phyloP scores from a whole-genome alignment of 768 basidiomycete genomes.

The Serendipita sp. region DNA sequence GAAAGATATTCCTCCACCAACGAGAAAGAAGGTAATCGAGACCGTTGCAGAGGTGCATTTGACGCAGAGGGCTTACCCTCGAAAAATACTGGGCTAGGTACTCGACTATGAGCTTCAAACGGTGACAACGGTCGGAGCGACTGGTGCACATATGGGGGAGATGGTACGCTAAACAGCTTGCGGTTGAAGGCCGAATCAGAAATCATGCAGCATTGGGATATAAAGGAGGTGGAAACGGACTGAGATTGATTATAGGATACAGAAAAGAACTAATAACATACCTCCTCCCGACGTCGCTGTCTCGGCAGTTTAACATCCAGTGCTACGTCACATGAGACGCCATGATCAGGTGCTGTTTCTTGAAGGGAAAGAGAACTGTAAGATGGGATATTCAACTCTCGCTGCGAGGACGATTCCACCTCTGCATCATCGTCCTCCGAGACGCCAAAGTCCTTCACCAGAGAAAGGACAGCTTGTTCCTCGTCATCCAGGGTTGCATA shows the following conservation, averaged over 20 bases:
- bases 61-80: too few species aligned
- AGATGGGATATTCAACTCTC: background rate
- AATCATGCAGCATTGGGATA: background rate
- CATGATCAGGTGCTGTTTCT: background rate
- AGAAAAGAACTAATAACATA: background rate
- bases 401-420: background rate
- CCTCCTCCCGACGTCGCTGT: background rate
- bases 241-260: background rate
- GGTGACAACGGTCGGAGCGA: too few species aligned
- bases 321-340: background rate
- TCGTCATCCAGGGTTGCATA: background rate
- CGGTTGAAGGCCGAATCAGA: background rate
- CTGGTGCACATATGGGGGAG: background rate
- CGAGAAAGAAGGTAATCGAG: too few species aligned
- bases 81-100: too few species aligned
- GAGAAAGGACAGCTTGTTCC: background rate
- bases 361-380: background rate
- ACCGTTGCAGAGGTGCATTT: too few species aligned
- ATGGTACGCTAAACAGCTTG: conserved; percentile 2
- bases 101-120: too few species aligned
- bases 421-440: background rate
- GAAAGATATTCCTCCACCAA: background rate
- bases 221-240: background rate
- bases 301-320: background rate
- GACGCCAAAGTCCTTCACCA: background rate